Evolutionary conservation across 306 rosid species (phyloP).

Genomic region (Geum urbanum): DNA sequence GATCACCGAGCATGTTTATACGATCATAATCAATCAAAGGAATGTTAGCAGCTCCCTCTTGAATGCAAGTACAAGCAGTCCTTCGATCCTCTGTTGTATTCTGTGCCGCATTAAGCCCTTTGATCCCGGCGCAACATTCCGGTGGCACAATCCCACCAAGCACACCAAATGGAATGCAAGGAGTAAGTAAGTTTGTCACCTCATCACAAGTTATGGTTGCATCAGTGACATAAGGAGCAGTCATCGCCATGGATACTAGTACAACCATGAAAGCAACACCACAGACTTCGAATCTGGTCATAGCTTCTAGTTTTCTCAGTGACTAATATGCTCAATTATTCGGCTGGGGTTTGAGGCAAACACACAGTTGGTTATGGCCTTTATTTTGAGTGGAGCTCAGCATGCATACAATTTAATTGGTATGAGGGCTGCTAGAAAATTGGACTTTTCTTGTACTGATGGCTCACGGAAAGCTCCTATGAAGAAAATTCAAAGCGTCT

Average conservation of each 20-base stretch:
- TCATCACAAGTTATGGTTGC: constrained; percentile 44
- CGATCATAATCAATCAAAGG: constrained; percentile 45
- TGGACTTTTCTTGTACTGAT: background rate
- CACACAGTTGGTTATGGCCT: background rate
- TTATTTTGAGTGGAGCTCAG: background rate
- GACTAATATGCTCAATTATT: background rate
- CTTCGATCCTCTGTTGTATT: constrained; percentile 36
- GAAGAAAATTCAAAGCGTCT: background rate
- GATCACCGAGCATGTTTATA: constrained; percentile 26
- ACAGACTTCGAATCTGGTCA: background rate
- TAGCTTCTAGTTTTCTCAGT: background rate
- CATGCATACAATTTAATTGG: background rate
- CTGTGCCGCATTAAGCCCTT: constrained; percentile 40
- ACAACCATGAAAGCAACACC: background rate
- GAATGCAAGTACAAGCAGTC: constrained; percentile 49
- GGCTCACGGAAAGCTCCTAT: background rate
- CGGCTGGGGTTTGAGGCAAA: background rate
- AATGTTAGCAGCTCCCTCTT: constrained; percentile 36
- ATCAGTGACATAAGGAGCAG: constrained; percentile 9
- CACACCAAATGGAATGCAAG: constrained; percentile 60
- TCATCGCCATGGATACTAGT: constrained; percentile 6
- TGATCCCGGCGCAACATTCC: constrained; percentile 52
- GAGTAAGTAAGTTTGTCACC: constrained; percentile 36
- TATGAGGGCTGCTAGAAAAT: background rate
- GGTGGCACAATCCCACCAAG: constrained; percentile 48